Evolutionary conservation across 805 yeast genomes (phyloP).

Genomic region (Kuraishia molischiana): DNA sequence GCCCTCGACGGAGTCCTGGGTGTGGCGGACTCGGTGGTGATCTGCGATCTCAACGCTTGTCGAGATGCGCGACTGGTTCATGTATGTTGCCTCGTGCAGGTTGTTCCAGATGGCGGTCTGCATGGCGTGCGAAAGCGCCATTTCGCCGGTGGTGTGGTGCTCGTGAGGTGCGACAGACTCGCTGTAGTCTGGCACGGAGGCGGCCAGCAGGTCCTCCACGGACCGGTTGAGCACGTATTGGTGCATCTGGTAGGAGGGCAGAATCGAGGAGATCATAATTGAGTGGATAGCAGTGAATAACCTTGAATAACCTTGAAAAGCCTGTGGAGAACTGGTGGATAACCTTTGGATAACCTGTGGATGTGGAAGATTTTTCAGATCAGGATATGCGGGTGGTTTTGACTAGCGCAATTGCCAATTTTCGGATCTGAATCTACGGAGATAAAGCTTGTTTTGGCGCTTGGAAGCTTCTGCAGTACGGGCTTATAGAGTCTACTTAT

Average conservation of each 20-base stretch:
- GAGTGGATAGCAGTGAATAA: too few species aligned
- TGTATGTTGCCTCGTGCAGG: slow-evolving; percentile 6
- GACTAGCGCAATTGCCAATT: too few species aligned
- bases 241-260: slow-evolving; percentile 12
- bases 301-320: too few species aligned
- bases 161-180: neutral
- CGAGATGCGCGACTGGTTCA: slow-evolving; percentile 9
- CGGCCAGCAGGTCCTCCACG: slow-evolving; percentile 7
- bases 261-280: too few species aligned
- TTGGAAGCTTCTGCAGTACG: too few species aligned
- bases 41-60: neutral
- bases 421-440: too few species aligned
- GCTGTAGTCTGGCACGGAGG: slow-evolving; percentile 5
- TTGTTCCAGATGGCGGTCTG: slow-evolving; percentile 8
- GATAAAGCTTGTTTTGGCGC: too few species aligned
- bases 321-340: too few species aligned
- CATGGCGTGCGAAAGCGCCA: neutral
- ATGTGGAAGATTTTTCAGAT: too few species aligned
- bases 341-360: too few species aligned
- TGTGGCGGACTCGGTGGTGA: neutral
- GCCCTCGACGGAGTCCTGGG: neutral
- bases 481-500: too few species aligned
- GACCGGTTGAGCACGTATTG: slow-evolving; percentile 7
- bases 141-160: neutral
- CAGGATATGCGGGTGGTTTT: too few species aligned